Percentiles rank a stretch among this genome's conserved stretches.
Evolutionary conservation across 2,329 filamentous ascomycete genomes (phyloP).

Genomic region (Exophiala bonariae): DNA sequence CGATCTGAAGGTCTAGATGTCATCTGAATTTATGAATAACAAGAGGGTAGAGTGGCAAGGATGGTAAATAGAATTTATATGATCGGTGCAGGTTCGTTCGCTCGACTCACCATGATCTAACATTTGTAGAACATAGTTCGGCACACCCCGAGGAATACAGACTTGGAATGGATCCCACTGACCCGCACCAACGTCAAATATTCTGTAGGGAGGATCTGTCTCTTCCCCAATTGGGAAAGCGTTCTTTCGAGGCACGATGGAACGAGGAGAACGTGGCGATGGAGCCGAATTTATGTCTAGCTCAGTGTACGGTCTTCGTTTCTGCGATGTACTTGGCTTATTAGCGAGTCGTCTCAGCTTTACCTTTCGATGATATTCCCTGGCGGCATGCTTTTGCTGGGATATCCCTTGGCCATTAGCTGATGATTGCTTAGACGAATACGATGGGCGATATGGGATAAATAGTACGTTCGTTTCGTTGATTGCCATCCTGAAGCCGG

Average conservation of each 20-base stretch:
- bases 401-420: slow-evolving; percentile 5
- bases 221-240: slow-evolving; percentile 1
- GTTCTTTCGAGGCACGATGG: slow-evolving; percentile 1
- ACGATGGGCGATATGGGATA: slow-evolving; percentile 11
- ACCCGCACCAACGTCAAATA: slow-evolving; percentile 10
- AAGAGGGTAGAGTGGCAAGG: not conserved
- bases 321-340: slow-evolving; percentile 2
- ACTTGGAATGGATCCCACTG: slow-evolving; percentile 15
- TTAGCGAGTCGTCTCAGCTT: slow-evolving; percentile 12
- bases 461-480: slow-evolving; percentile 16
- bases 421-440: not conserved
- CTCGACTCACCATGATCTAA: slow-evolving; percentile 11
- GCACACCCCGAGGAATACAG: slow-evolving; percentile 4
- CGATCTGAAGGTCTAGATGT: not conserved
- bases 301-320: slow-evolving; percentile 1
- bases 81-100: not conserved
- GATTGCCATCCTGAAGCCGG: too few relatives aligned
- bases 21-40: slow-evolving; percentile 1
- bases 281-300: not conserved
- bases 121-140: slow-evolving; percentile 9
- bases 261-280: not conserved
- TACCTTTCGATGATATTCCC: slow-evolving; percentile 17
- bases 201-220: not conserved
- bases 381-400: slow-evolving; percentile 20
- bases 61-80: too few relatives aligned